phyloP scores from a whole-genome alignment of 495 filamentous ascomycete genomes.

The Penicillium subrubescens region DNA sequence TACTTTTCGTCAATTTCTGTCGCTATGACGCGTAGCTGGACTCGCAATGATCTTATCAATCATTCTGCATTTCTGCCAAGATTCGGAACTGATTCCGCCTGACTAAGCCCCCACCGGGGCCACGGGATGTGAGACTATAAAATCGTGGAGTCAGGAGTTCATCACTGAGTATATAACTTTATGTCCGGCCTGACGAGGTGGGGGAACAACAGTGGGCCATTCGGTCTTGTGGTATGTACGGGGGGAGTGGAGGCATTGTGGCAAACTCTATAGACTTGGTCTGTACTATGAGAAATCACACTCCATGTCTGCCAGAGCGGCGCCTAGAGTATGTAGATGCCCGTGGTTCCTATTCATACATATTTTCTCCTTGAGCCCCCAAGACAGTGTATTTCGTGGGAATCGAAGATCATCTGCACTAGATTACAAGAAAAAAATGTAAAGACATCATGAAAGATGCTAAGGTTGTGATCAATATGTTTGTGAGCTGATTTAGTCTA shows the following conservation, averaged over 20 bases:
- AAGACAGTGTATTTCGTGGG: no score
- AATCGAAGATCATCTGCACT: no score
- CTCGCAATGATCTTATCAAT: constrained; percentile 36
- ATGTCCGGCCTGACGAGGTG: background rate
- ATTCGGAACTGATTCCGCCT: constrained; percentile 22
- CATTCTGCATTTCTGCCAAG: constrained; percentile 32
- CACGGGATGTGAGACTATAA: background rate
- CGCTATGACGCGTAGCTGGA: constrained; percentile 8
- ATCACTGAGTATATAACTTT: no score
- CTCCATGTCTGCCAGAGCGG: background rate
- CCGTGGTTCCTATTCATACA: background rate
- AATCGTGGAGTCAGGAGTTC: no score
- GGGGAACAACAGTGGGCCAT: background rate
- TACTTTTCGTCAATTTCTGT: background rate
- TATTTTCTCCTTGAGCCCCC: no score
- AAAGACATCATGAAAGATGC: no score
- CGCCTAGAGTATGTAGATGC: background rate
- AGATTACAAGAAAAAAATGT: no score
- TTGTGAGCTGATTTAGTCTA: no score
- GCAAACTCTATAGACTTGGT: no score
- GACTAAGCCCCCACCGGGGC: constrained; percentile 27
- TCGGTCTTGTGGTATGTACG: background rate
- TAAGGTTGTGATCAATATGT: no score
- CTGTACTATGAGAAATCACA: background rate
- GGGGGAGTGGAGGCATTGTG: background rate